Evolutionary conservation across 2,329 filamentous ascomycete genomes (phyloP), one percentile per base, ranked within the genome.

Genomic region (Talaromyces piceae): DNA sequence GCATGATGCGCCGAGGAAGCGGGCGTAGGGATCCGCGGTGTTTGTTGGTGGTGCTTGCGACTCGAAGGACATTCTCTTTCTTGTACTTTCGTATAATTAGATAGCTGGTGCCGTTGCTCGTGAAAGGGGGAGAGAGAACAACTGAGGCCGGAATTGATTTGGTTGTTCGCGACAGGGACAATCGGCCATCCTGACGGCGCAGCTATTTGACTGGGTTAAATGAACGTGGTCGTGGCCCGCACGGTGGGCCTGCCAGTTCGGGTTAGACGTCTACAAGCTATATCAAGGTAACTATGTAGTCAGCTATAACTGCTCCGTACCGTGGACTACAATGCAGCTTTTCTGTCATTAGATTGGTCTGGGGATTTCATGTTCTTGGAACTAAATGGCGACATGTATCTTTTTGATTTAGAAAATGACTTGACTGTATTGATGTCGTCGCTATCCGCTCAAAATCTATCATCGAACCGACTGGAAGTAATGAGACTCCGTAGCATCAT

Each of bases 1-100:
- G 67, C 87, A 90, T 45, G 91, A 93, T 52, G 86, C 82, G 73
- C 81, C 86, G 61, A 96, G 78, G 72, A 91, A 87, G 54, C 83
- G 82, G 53, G 87, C 86, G 54, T 77, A 77, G 31, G 88, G 86
- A 70, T 95, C 89, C 58, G 79, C 79, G 53, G 83, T 76, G 69
- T 84, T 86, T 74, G 81, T 85, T 2, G 84, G 83, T 62, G 83
- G 75, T 43, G 84, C 20, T 45, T 52, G 53, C 16, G 53, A 39
- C 33, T 55, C 53, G 44, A 55, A 49, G 5, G 53, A 55, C 53
- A 55, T 55, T 18, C 13, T 16, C 11, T 18, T 37, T 18, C 16
- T 23, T 43, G 23, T 25, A 22, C 5, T 4, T 13, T 3, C 2
- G 18, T 3, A 13, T 3, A 2, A 3, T n/a, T n/a, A n/a, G n/a